Evolutionary conservation across 176 grass and related monocot species (phyloP), one percentile per base, ranked within the genome.

Genomic region (Triticum monococcum): DNA sequence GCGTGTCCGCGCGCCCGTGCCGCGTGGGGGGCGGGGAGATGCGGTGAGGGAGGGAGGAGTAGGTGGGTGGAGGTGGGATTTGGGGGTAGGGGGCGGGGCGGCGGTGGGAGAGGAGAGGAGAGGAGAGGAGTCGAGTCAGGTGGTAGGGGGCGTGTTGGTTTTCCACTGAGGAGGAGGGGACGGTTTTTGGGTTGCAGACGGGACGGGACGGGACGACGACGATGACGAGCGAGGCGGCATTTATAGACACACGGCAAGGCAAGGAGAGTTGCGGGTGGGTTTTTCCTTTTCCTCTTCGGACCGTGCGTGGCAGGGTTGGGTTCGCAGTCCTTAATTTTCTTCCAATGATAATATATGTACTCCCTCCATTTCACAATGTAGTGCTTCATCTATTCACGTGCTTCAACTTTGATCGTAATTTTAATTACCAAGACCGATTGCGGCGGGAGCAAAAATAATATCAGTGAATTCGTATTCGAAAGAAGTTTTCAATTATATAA

Each of bases 261-360:
- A 9, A 64, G 83, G 37, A 87, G 85, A 91, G 76, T 81, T 88
- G 26, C 26, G 50, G 84, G 70, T 7, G n/a, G 16, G 13, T n/a
- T 91, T 83, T 41, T 46, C 0, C 1, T 91, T 83, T 41, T 46
- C 0, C 1, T 33, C 8, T n/a, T 37, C 2, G 68, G 68, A 40
- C 68, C 33, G 18, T 52, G 38, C 9, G 17, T 48, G 41, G 41
- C 3, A 43, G 10, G 12, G 48, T 17, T 4, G 48, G 48, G 28
- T 30, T 30, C 28, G 28, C 28, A 30, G 28, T 30, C 41, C 41
- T 43, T 43, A 2, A 45, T 45, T 45, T 45, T 45, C 45, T 1
- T 0, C 14, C 5, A 12, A 13, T 10, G 41, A 45, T 45, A 13
- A 46, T 43, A 43, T 2, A 30, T 30, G 28, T 45, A 48, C n/a